A percentile compares a stretch with the other conserved stretches of the same genome.
Evolutionary conservation across 371 early-diverging fungal genomes (phyloP).

Genomic region (Mucor mucedo): DNA sequence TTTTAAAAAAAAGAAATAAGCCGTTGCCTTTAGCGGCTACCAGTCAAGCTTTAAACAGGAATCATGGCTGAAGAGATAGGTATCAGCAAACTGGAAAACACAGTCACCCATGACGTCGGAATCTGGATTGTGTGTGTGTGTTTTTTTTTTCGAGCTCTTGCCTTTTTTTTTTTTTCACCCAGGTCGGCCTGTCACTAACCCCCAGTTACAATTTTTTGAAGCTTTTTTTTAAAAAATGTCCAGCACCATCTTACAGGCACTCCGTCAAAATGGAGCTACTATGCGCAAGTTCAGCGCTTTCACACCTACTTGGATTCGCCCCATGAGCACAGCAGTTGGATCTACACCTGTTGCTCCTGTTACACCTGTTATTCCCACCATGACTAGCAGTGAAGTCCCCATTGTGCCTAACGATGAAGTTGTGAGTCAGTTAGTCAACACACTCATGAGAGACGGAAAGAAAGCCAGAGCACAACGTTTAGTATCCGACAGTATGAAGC

Average conservation of each 20-base stretch:
- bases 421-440: slow-evolving; percentile 80
- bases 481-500: slow-evolving; percentile 70
- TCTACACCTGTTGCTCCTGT: neutral
- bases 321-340: slow-evolving; percentile 20
- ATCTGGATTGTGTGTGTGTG: neutral
- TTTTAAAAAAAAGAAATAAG: too few relatives aligned
- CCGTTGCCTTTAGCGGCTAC: too few relatives aligned
- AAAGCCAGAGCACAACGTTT: slow-evolving; percentile 78
- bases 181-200: slow-evolving; percentile 25
- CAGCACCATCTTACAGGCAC: slow-evolving; percentile 30
- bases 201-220: slow-evolving; percentile 21
- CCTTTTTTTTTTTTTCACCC: slow-evolving; percentile 9
- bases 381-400: slow-evolving; percentile 19
- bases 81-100: neutral
- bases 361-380: neutral
- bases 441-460: slow-evolving; percentile 87
- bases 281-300: slow-evolving; percentile 18
- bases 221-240: slow-evolving; percentile 17
- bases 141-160: neutral
- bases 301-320: slow-evolving; percentile 20
- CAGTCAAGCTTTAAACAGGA: too few relatives aligned
- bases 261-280: slow-evolving; percentile 26
- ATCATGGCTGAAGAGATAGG: too few relatives aligned
- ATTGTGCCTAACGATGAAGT: slow-evolving; percentile 65
- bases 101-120: slow-evolving; percentile 11